These are phyloP conservation scores for Plasmodium gaboni DNA, from an alignment of 169 alveolate genomes.

Conservation along the genomic window DNA sequence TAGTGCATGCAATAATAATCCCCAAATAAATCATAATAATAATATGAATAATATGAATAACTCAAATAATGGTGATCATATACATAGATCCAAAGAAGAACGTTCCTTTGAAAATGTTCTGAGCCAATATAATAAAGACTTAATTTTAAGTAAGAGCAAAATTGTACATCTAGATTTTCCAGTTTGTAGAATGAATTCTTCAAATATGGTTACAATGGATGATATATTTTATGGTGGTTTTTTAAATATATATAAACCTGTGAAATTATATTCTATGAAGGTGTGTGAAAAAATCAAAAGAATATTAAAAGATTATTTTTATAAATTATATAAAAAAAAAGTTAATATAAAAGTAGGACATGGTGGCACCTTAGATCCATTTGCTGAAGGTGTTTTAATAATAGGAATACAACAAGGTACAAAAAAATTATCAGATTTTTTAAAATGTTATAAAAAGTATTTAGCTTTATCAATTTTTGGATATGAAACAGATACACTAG, in stretches of 20 bases:
- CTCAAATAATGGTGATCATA: too few species aligned
- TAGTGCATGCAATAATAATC: too few species aligned
- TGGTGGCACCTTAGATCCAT: constrained; percentile 86
- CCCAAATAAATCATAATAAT: too few species aligned
- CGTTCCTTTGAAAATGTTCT: not conserved
- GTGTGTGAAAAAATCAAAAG: constrained; percentile 46
- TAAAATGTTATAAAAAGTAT: constrained; percentile 82
- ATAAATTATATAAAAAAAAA: constrained; percentile 1
- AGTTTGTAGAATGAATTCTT: not conserved
- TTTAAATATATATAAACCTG: constrained; percentile 63
- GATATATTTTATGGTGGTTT: constrained; percentile 70
- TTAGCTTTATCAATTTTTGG: constrained; percentile 81
- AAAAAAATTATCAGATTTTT: constrained; percentile 74
- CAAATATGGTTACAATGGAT: constrained; percentile 40
- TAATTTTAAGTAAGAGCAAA: constrained; percentile 13
- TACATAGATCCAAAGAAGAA: not conserved
- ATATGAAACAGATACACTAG: constrained; percentile 83
- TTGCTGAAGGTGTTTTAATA: constrained; percentile 85
- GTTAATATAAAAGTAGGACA: constrained; percentile 84
- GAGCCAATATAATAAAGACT: not conserved
- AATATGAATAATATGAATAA: too few species aligned
- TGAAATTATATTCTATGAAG: constrained; percentile 34
- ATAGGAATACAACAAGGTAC: constrained; percentile 84
- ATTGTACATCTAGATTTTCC: constrained; percentile 5
- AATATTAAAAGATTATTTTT: constrained; percentile 18